Base-by-base conservation (phyloP, 1,139 yeast genomes). In the Protomyces lactucae-debilis region DNA sequence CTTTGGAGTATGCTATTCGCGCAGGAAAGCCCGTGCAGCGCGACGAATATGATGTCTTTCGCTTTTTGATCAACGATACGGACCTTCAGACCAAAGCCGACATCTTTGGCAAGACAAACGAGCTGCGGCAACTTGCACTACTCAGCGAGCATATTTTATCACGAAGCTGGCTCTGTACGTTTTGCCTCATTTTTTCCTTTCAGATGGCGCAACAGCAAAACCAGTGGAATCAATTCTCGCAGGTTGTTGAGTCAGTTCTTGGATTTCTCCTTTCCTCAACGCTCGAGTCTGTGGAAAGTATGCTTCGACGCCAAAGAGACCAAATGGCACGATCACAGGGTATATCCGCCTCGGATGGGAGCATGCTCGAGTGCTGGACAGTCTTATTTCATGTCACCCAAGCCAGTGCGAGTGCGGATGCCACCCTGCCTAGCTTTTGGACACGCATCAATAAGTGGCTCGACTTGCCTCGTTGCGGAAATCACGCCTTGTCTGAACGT, bases 291-390 rank as follows among this genome's bases (percentile, higher is more conserved):
- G 32, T 37, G 14, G 48, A 54, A 12, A 39, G n/a, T 2, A 14
- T 46, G 2, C 52, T 55, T 18, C 45, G 39, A 8, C 52, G 39
- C 2, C 52, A 55, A n/a, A 37, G 59, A 5, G 23, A 43, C 21
- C 36, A 54, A 10, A 10, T 35, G 8, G 28, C 10, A 14, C 52
- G 46, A 14, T 4, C 18, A 6, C 35, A 45, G n/a, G 59, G 59
- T 5, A 28, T 55, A 5, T 8, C 25, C 2, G 36, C 28, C 6
- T 10, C 28, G 52, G 25, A 56, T 14, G 60, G 51, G 5, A 14
- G 46, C 14, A 10, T 56, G 14, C 60, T 56, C 10, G 60, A 56
- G 35, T 36, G 48, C 14, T 45, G 60, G 54, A 14, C 25, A 14
- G 40, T 57, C 18, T 28, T 57, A n/a, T 57, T 28, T 25, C 61